These are phyloP conservation scores for Fusarium dlaminii DNA, from an alignment of 2,329 filamentous ascomycete species.

Conservation along the genomic window DNA sequence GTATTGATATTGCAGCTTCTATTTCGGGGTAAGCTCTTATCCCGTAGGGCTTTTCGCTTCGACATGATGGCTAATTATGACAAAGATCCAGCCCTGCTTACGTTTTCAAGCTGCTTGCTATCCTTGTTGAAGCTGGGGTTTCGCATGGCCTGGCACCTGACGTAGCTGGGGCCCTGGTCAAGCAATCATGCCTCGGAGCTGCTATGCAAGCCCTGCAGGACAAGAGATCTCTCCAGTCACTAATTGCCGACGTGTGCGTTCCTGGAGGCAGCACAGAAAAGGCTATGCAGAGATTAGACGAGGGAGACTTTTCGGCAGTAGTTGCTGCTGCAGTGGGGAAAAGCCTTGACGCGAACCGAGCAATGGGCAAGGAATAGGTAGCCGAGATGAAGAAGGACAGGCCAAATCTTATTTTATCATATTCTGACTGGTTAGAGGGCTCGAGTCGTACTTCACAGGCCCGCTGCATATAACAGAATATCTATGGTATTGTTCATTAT, in stretches of 20 bases:
- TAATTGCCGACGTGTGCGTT: not conserved
- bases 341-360: not conserved
- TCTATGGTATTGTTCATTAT: no score
- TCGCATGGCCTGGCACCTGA: not conserved
- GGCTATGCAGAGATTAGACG: not conserved
- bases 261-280: not conserved
- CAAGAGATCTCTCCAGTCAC: not conserved
- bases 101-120: not conserved
- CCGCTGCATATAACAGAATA: no score
- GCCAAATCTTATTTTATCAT: no score
- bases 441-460: no score
- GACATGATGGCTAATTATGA: not conserved
- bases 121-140: not conserved
- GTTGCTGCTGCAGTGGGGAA: not conserved
- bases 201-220: not conserved
- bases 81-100: not conserved
- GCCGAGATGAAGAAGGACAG: no score
- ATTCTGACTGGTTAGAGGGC: no score
- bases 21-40: not conserved
- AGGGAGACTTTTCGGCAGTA: not conserved
- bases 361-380: not conserved
- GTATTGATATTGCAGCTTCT: not conserved
- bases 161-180: not conserved
- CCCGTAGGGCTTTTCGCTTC: no score
- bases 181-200: not conserved